A percentile compares a stretch with the other conserved stretches of the same genome.
Conservation (phyloP, 2,329 filamentous ascomycete species). For the Talaromyces marneffei region DNA sequence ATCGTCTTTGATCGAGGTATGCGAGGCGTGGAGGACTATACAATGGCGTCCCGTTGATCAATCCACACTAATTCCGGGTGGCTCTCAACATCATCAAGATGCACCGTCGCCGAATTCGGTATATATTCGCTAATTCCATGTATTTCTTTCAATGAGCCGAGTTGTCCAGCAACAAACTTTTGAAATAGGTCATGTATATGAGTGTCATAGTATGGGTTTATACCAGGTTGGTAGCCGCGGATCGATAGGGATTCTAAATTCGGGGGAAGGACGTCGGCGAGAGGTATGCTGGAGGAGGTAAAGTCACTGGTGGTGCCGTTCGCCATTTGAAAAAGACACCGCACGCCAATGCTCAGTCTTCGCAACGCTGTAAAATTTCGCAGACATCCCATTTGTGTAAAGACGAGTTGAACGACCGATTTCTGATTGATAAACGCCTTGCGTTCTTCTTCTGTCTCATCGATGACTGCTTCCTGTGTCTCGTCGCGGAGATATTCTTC, state of each 20-base stretch:
- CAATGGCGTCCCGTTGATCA: slow-evolving; percentile 12
- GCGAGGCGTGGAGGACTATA: not conserved
- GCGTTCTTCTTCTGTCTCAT: slow-evolving; percentile 9
- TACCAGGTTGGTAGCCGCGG: slow-evolving; percentile 10
- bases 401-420: slow-evolving; percentile 12
- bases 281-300: not conserved
- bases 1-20: not conserved
- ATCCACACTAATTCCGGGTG: slow-evolving; percentile 14
- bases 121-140: slow-evolving; percentile 12
- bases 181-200: slow-evolving; percentile 13
- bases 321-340: slow-evolving; percentile 13
- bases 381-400: slow-evolving; percentile 7
- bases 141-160: slow-evolving; percentile 9
- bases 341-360: slow-evolving; percentile 6
- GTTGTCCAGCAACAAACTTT: slow-evolving; percentile 15
- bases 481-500: slow-evolving; percentile 6
- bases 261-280: slow-evolving; percentile 9
- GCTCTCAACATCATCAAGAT: slow-evolving; percentile 12
- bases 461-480: not conserved
- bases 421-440: slow-evolving; percentile 8
- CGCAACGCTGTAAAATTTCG: slow-evolving; percentile 10
- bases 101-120: slow-evolving; percentile 11
- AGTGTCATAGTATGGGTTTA: slow-evolving; percentile 4
- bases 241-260: slow-evolving; percentile 11
- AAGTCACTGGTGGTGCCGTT: slow-evolving; percentile 1